Base-by-base conservation (phyloP, 1,139 yeast species). In the Pichiaceae sp. region DNA sequence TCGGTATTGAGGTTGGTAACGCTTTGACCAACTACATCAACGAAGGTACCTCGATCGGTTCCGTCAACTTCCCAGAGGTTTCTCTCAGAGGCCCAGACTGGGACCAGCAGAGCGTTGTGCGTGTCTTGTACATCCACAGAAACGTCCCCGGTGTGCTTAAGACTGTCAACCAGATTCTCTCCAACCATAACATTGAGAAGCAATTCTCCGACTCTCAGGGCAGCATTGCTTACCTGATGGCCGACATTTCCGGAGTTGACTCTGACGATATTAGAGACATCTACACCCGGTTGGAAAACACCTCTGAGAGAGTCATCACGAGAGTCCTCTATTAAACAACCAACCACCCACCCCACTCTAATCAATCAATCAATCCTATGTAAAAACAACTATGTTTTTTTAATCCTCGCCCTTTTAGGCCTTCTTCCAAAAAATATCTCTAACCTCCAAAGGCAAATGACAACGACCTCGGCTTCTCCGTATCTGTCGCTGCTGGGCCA, bases 61-160 rank as follows among this genome's bases (percentile, higher is more conserved):
- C 98, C 7, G 98, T 91, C 44, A 91, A 91, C 72, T 89, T 93
- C 95, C 98, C 99, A 54, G 98, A 93, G 68, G 97, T 93, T 49
- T 69, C 91, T 17, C 72, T 91, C 55, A 84, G 97, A 68, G 82
- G 91, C 24, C 72, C 89, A 50, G 85, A 86, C 58, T 73, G 82
- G 60, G 96, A 87, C 56, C 95, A 86, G 64, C 79, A 82, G 55
- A 73, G 83, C 59, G 74, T 80, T 36, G 97, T 89, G 49, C 85
- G 98, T 69, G 96, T 91, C 31, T 72, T 93, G 55, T 91, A 91
- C 66, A 85, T 89, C 58, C 98, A 91, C 68, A 93, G 85, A 64
- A 91, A 91, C 64, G 96, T 93, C 52, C 98, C 99, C 28, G 99
- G 99, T 76, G 99, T 93, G 40, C 73, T 91, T 73, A 84, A 87